A percentile compares a stretch with the other conserved stretches of the same genome.
phyloP scores from a whole-genome alignment of 2,329 filamentous ascomycete genomes.

The Colletotrichum tropicale region DNA sequence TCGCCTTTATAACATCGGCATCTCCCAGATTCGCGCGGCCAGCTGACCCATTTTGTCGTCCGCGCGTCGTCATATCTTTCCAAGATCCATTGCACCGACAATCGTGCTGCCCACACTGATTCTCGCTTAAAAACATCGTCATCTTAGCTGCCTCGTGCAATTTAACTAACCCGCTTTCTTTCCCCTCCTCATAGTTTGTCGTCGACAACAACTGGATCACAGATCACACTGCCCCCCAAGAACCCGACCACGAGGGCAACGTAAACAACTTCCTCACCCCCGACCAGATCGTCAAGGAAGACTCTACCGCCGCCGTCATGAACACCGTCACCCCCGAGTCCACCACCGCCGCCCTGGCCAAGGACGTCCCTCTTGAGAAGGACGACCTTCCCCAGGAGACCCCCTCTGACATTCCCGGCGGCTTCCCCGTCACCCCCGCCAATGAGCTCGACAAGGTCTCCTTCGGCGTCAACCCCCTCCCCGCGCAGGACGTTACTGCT shows the following conservation, averaged over 20 bases:
- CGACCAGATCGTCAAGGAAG: slow-evolving; percentile 65
- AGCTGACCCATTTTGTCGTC: slow-evolving; percentile 5
- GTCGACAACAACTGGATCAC: slow-evolving; percentile 91
- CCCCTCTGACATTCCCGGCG: slow-evolving; percentile 44
- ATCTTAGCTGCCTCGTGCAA: neutral
- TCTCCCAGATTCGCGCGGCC: slow-evolving; percentile 11
- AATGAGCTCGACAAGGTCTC: slow-evolving; percentile 51
- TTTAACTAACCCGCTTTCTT: slow-evolving; percentile 17
- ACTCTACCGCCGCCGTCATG: slow-evolving; percentile 56
- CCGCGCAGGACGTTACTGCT: slow-evolving; percentile 65
- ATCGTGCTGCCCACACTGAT: slow-evolving; percentile 13
- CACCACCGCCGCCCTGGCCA: slow-evolving; percentile 73
- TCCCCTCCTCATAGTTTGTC: slow-evolving; percentile 72
- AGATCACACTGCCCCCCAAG: slow-evolving; percentile 80
- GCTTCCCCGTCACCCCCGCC: slow-evolving; percentile 71
- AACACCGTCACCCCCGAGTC: slow-evolving; percentile 73
- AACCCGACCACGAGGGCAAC: slow-evolving; percentile 83
- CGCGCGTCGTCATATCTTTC: slow-evolving; percentile 19
- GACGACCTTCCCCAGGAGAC: slow-evolving; percentile 22
- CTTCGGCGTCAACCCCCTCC: slow-evolving; percentile 65
- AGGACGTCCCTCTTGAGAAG: slow-evolving; percentile 39
- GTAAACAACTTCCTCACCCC: slow-evolving; percentile 90
- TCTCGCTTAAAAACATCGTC: slow-evolving; percentile 16
- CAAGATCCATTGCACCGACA: slow-evolving; percentile 13
- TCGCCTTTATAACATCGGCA: slow-evolving; percentile 14